phyloP scores from a whole-genome alignment of 352 stramenopile genomes.

The Pseudoperonospora humuli region DNA sequence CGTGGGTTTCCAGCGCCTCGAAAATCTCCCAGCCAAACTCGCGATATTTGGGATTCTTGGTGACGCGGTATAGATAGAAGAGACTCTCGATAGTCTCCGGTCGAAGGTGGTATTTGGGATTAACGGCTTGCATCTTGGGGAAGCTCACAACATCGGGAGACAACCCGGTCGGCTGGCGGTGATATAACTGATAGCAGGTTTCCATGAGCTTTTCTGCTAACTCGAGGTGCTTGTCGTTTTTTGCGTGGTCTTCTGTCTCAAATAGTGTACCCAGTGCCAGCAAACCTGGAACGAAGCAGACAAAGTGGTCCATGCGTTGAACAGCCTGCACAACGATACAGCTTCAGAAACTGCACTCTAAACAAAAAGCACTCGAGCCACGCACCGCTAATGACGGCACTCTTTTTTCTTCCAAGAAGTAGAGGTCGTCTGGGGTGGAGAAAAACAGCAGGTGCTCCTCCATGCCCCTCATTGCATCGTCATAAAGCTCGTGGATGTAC shows the following conservation, averaged over 20 bases:
- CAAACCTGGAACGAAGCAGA: conserved; percentile 93
- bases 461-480: conserved; percentile 90
- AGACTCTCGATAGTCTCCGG: conserved; percentile 95
- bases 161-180: conserved; percentile 86
- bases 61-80: conserved; percentile 94
- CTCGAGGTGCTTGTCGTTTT: conserved; percentile 79
- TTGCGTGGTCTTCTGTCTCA: conserved; percentile 43
- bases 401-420: conserved; percentile 54
- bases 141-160: conserved; percentile 91
- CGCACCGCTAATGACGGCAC: conserved; percentile 41
- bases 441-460: conserved; percentile 86
- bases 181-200: conserved; percentile 93
- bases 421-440: conserved; percentile 49
- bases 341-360: conserved; percentile 1
- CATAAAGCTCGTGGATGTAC: conserved; percentile 86
- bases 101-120: conserved; percentile 86
- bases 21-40: background rate
- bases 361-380: conserved; percentile 1
- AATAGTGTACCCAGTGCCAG: conserved; percentile 89
- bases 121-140: conserved; percentile 41
- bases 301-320: conserved; percentile 93
- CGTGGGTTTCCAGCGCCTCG: background rate
- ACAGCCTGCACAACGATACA: conserved; percentile 11
- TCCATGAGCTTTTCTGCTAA: conserved; percentile 87
- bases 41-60: conserved; percentile 62